phyloP scores from a whole-genome alignment of 257 asterid species.

The Solanum lignicaule region DNA sequence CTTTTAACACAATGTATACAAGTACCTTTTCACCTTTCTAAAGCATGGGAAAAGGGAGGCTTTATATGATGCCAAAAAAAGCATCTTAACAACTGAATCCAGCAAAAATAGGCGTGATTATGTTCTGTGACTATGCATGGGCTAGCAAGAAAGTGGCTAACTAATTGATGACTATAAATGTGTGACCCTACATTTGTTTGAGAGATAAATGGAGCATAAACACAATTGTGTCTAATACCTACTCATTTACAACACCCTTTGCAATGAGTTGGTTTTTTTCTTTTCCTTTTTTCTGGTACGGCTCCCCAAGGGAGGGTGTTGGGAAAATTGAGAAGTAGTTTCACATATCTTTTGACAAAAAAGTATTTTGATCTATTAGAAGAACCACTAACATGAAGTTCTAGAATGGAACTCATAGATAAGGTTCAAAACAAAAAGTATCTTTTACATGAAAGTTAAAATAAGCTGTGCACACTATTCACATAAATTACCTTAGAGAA shows the following conservation, averaged over 20 bases:
- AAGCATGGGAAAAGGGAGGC: background rate
- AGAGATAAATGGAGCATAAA: background rate
- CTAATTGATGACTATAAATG: background rate
- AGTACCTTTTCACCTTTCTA: background rate
- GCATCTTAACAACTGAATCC: background rate
- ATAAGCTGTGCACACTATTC: constrained; percentile 2
- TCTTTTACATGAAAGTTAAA: background rate
- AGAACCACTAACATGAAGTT: background rate
- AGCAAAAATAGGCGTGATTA: background rate
- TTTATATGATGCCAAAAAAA: background rate
- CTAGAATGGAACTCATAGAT: background rate
- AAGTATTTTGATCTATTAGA: background rate
- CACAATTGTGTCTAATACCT: background rate
- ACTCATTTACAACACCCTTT: background rate
- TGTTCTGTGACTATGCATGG: background rate
- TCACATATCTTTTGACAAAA: background rate
- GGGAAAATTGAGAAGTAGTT: background rate
- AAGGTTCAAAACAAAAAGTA: background rate
- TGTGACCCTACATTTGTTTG: background rate
- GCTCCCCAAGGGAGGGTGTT: background rate
- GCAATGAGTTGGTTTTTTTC: background rate
- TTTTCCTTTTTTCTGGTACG: background rate
- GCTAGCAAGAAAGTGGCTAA: background rate
- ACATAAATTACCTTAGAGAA: constrained; percentile 64
- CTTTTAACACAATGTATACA: background rate